Conservation (phyloP, 2,329 filamentous ascomycete species). For the Ascocoryne sarcoides region DNA sequence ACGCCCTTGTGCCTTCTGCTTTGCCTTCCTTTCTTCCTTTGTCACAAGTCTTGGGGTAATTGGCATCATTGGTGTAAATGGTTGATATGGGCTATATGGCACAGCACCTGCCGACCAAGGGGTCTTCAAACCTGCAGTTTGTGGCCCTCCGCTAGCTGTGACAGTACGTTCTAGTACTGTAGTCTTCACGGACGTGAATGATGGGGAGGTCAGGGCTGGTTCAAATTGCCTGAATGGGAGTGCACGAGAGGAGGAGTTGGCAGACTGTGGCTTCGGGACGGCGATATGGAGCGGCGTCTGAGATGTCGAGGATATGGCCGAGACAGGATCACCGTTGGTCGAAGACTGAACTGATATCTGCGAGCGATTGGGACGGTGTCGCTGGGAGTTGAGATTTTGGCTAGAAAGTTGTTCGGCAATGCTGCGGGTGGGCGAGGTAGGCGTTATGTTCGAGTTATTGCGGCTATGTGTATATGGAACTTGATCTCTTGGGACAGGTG, state of each 20-base stretch:
- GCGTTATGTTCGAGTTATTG: conserved; percentile 9
- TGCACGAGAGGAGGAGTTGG: conserved; percentile 29
- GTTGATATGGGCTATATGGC: conserved; percentile 73
- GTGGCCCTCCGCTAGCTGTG: conserved; percentile 42
- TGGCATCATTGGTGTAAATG: conserved; percentile 65
- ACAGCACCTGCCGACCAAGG: conserved; percentile 53
- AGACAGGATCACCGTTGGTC: conserved; percentile 13
- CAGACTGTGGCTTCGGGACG: conserved; percentile 10
- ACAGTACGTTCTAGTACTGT: conserved; percentile 51
- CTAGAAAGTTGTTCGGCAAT: conserved; percentile 21
- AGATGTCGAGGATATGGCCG: conserved; percentile 16
- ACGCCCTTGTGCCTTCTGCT: conserved; percentile 41
- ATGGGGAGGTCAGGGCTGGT: conserved; percentile 43
- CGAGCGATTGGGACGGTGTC: conserved; percentile 14
- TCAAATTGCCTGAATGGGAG: conserved; percentile 56
- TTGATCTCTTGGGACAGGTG: conserved; percentile 44
- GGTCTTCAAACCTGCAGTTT: conserved; percentile 48
- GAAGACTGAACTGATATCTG: conserved; percentile 12
- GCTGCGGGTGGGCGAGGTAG: conserved; percentile 19
- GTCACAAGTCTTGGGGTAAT: conserved; percentile 69
- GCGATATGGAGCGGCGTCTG: conserved; percentile 15
- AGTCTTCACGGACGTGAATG: conserved; percentile 45
- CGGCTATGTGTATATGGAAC: conserved; percentile 27
- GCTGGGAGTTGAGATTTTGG: conserved; percentile 8
- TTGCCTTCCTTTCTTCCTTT: conserved; percentile 59